Conservation (phyloP, 2,329 filamentous ascomycete species). For the Chaetothyriales sp. region DNA sequence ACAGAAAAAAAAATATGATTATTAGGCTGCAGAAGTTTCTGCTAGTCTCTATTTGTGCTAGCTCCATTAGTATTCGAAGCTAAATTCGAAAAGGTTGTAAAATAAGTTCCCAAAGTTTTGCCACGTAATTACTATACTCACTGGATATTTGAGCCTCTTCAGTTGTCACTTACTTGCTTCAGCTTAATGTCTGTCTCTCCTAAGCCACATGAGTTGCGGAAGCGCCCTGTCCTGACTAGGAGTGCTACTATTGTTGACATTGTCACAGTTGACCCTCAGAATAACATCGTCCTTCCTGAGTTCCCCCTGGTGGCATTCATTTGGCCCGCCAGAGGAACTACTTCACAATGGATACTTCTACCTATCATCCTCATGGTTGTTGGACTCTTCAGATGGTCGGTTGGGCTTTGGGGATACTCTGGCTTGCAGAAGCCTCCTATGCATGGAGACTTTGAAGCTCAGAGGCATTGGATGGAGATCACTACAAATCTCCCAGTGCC, state of each 20-base stretch:
- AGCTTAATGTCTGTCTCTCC: constrained; percentile 19
- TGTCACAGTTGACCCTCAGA: constrained; percentile 29
- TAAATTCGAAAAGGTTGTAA: too few relatives aligned
- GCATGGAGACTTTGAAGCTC: constrained; percentile 94
- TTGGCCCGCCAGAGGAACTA: constrained; percentile 67
- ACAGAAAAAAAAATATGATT: background rate
- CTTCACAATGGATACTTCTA: constrained; percentile 84
- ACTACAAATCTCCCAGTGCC: constrained; percentile 77
- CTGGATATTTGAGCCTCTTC: background rate
- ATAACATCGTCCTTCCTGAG: constrained; percentile 43
- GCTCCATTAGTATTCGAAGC: too few relatives aligned
- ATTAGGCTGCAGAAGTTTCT: background rate
- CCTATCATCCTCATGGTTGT: constrained; percentile 76
- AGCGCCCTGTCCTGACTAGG: constrained; percentile 17
- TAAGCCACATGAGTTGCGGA: constrained; percentile 33
- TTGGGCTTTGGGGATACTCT: constrained; percentile 88
- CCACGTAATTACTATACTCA: background rate
- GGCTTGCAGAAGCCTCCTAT: constrained; percentile 73
- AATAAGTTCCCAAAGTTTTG: background rate
- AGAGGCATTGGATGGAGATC: constrained; percentile 97
- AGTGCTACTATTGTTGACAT: constrained; percentile 27
- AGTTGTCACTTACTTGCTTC: background rate
- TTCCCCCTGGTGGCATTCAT: constrained; percentile 91
- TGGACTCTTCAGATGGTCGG: constrained; percentile 87
- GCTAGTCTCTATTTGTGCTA: too few relatives aligned